Conservation (phyloP, 2,329 filamentous ascomycete genomes). For the Mollisiaceae sp. region DNA sequence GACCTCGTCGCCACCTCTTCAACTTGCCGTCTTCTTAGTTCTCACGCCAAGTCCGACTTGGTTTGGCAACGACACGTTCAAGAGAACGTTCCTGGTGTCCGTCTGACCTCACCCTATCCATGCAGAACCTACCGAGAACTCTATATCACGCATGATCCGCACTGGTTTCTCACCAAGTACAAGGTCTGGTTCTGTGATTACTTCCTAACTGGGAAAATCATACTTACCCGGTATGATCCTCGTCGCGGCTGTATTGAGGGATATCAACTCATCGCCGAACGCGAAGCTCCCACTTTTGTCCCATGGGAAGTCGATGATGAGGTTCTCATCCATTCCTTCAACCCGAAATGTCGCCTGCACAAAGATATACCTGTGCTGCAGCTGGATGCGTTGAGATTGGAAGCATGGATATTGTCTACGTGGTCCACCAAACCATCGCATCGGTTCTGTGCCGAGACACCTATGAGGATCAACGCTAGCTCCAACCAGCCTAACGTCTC, state of each 20-base stretch:
- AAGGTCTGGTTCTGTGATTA: constrained; percentile 88
- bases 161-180: constrained; percentile 82
- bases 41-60: constrained; percentile 66
- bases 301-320: constrained; percentile 68
- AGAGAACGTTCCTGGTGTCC: constrained; percentile 63
- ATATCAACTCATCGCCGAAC: constrained; percentile 74
- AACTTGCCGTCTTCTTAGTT: constrained; percentile 65
- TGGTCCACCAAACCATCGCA: constrained; percentile 34
- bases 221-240: constrained; percentile 79
- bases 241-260: constrained; percentile 78
- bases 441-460: constrained; percentile 54
- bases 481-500: constrained; percentile 49
- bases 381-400: constrained; percentile 46
- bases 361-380: constrained; percentile 74
- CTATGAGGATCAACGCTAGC: constrained; percentile 58
- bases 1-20: constrained; percentile 66
- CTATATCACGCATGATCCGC: constrained; percentile 74
- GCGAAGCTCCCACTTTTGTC: constrained; percentile 58
- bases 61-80: constrained; percentile 77
- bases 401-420: constrained; percentile 18
- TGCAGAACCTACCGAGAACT: constrained; percentile 71
- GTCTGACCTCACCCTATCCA: constrained; percentile 60
- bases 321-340: constrained; percentile 74
- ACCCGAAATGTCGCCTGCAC: constrained; percentile 73
- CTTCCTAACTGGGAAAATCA: constrained; percentile 73